phyloP scores from a whole-genome alignment of 2,329 filamentous ascomycete genomes.

The Aspergillus hiratsukae region DNA sequence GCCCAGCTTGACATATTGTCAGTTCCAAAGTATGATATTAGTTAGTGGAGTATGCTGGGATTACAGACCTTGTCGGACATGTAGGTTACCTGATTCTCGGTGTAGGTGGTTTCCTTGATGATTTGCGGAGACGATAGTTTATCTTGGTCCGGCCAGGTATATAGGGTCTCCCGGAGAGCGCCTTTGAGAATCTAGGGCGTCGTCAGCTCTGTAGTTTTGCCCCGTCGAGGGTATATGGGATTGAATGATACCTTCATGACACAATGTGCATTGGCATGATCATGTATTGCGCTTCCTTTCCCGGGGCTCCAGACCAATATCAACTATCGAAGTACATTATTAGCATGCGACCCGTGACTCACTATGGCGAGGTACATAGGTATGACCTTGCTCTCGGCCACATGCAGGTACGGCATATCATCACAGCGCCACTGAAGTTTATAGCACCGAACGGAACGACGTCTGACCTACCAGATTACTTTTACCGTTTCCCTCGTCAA shows the following conservation, averaged over 20 bases:
- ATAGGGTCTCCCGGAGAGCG: slow-evolving; percentile 74
- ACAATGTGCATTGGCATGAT: slow-evolving; percentile 84
- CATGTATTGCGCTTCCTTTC: slow-evolving; percentile 79
- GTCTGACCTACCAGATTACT: slow-evolving; percentile 60
- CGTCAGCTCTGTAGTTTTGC: background rate
- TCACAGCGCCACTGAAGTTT: background rate
- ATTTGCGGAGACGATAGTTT: slow-evolving; percentile 54
- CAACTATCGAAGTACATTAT: slow-evolving; percentile 50
- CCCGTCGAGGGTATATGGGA: background rate
- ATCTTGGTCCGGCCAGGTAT: slow-evolving; percentile 60
- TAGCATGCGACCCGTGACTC: slow-evolving; percentile 3
- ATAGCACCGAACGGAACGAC: background rate
- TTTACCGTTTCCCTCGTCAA: slow-evolving; percentile 83
- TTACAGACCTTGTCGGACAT: slow-evolving; percentile 67
- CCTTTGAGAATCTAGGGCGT: slow-evolving; percentile 66
- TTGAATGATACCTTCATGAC: slow-evolving; percentile 63
- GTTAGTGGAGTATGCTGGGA: background rate
- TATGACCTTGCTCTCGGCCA: background rate
- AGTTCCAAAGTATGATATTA: background rate
- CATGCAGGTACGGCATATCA: background rate
- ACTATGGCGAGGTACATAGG: background rate
- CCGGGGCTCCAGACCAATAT: slow-evolving; percentile 86
- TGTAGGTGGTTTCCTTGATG: slow-evolving; percentile 64
- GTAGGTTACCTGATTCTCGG: slow-evolving; percentile 73
- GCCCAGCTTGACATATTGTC: slow-evolving; percentile 54